Conservation (phyloP, 352 stramenopile species). For the Phytopythium sindhum region DNA sequence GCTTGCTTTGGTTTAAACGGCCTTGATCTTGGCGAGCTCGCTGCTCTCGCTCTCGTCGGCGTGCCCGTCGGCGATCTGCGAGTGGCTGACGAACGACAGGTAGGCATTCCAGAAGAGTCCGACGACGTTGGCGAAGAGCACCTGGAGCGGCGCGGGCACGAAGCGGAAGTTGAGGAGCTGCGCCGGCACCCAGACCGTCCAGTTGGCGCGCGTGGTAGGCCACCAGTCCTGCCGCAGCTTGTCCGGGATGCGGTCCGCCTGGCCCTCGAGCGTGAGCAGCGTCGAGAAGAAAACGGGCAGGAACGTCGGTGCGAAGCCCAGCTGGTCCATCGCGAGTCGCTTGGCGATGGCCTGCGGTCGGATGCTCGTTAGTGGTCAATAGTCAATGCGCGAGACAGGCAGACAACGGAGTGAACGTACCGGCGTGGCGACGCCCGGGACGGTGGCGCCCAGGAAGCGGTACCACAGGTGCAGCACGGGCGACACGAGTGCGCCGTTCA, state of each 20-base stretch:
- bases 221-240: constrained; percentile 80
- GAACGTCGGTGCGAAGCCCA: constrained; percentile 72
- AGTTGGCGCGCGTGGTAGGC: constrained; percentile 73
- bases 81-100: constrained; percentile 74
- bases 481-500: constrained; percentile 63
- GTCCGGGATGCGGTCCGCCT: constrained; percentile 42
- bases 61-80: constrained; percentile 2
- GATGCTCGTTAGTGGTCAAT: not conserved
- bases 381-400: not conserved
- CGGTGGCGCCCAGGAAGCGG: constrained; percentile 35
- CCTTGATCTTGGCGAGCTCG: not conserved
- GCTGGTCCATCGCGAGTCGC: constrained; percentile 72
- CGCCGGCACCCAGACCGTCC: constrained; percentile 75
- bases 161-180: constrained; percentile 84
- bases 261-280: constrained; percentile 62
- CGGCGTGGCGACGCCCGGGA: constrained; percentile 31
- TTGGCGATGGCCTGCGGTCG: constrained; percentile 38
- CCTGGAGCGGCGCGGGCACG: constrained; percentile 67
- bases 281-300: constrained; percentile 70
- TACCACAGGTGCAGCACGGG: constrained; percentile 84
- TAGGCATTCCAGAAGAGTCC: constrained; percentile 85
- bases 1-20: not conserved
- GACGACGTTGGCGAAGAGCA: constrained; percentile 82
- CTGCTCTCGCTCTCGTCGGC: not conserved
- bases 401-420: constrained; percentile 6